Percentiles rank a stretch among this genome's conserved stretches.
phyloP scores from a whole-genome alignment of 805 yeast genomes.

The Candida yuanshanica region DNA sequence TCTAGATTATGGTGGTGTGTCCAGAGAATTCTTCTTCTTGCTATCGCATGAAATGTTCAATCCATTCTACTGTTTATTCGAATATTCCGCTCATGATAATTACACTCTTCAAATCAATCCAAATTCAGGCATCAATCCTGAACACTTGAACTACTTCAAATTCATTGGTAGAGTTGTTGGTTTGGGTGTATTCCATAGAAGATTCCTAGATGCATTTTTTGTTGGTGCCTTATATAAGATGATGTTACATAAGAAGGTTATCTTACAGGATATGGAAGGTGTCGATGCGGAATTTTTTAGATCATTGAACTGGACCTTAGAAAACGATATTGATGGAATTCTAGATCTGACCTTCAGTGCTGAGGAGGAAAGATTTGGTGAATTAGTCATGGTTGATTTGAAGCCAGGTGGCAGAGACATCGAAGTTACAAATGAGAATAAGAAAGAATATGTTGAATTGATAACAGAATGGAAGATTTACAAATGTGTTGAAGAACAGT shows the following conservation, averaged over 20 bases:
- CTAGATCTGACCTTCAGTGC: conserved; percentile 85
- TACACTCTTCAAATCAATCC: conserved; percentile 97
- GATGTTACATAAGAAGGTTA: conserved; percentile 94
- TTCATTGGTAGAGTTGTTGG: conserved; percentile 98
- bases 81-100: conserved; percentile 96
- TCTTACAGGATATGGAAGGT: conserved; percentile 96
- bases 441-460: conserved; percentile 90
- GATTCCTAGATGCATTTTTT: conserved; percentile 96
- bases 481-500: conserved; percentile 91
- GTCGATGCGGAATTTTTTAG: conserved; percentile 96
- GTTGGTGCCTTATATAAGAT: conserved; percentile 97
- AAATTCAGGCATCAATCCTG: conserved; percentile 94
- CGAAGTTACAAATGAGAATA: conserved; percentile 91
- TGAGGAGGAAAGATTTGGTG: conserved; percentile 94
- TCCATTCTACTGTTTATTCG: conserved; percentile 95
- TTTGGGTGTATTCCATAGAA: conserved; percentile 94
- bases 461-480: conserved; percentile 95
- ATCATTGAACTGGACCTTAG: conserved; percentile 92
- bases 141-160: conserved; percentile 95
- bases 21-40: conserved; percentile 94
- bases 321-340: conserved; percentile 85
- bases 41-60: conserved; percentile 98
- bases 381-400: conserved; percentile 80
- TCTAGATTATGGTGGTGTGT: conserved; percentile 98
- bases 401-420: conserved; percentile 84